Conservation (phyloP, 495 filamentous ascomycete species). For the Trichoderma reesei region DNA sequence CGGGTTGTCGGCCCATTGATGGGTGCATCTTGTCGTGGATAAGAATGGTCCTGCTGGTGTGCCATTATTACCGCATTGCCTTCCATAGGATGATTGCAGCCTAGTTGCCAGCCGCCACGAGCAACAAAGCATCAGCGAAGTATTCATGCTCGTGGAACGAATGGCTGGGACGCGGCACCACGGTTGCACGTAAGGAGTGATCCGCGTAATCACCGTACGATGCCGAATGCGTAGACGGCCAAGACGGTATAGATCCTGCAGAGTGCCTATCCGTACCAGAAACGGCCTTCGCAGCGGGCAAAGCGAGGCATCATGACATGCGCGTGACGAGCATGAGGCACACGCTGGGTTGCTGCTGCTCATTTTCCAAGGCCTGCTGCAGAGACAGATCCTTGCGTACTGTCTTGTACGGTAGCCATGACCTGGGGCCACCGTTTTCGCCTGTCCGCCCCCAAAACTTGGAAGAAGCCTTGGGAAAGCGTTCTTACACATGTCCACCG, state of each 20-base stretch:
- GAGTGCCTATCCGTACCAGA: background rate
- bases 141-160: background rate
- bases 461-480: background rate
- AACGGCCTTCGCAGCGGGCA: background rate
- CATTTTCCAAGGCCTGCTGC: background rate
- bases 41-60: background rate
- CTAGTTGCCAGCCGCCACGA: background rate
- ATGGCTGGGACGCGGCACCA: background rate
- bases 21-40: no score
- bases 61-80: background rate
- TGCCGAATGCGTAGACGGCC: background rate
- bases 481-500: background rate
- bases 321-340: conserved; percentile 3
- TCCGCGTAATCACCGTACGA: background rate
- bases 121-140: background rate
- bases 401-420: background rate
- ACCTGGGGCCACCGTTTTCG: background rate
- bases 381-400: background rate
- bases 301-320: background rate
- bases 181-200: background rate
- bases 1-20: no score
- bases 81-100: background rate
- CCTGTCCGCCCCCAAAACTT: background rate
- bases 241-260: background rate
- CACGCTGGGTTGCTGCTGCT: background rate